These are phyloP conservation scores for Thelephora ganbajun DNA, from an alignment of 768 basidiomycete genomes.

Conservation along the genomic window DNA sequence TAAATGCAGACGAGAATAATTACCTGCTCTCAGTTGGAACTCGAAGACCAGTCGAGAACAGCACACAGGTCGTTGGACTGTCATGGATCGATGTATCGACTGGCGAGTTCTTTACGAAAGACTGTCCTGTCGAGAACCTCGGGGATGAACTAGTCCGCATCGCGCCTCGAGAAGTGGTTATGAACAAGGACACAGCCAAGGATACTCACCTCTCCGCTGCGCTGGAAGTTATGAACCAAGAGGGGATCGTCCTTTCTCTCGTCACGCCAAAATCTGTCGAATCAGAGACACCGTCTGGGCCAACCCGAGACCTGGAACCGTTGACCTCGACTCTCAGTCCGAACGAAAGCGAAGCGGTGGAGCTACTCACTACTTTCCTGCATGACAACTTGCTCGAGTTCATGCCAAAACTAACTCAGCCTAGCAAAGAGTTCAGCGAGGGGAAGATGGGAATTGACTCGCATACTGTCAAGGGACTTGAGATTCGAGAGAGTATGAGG, in stretches of 20 bases:
- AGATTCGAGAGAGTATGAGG: conserved; percentile 60
- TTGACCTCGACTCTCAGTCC: conserved; percentile 11
- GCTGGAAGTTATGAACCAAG: conserved; percentile 34
- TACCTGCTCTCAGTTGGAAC: conserved; percentile 61
- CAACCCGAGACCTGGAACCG: conserved; percentile 11
- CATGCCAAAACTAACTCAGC: conserved; percentile 50
- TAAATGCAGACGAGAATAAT: conserved; percentile 79
- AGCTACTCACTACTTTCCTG: conserved; percentile 51
- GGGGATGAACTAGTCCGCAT: conserved; percentile 78
- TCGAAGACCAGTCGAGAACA: conserved; percentile 4
- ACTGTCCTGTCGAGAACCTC: conserved; percentile 35
- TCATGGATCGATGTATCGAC: conserved; percentile 96
- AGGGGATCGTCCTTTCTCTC: conserved; percentile 42
- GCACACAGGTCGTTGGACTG: conserved; percentile 33
- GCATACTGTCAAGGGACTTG: conserved; percentile 79
- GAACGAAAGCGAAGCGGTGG: conserved; percentile 42
- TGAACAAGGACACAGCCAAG: conserved; percentile 28
- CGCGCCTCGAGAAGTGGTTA: conserved; percentile 69
- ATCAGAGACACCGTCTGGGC: not conserved
- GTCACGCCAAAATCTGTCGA: conserved; percentile 8
- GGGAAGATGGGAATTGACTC: conserved; percentile 81
- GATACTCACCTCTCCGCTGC: conserved; percentile 29
- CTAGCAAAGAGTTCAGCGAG: conserved; percentile 38
- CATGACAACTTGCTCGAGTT: conserved; percentile 59
- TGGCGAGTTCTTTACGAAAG: conserved; percentile 80